Conservation (phyloP, 805 yeast species). For the Ogataea salicorniae region DNA sequence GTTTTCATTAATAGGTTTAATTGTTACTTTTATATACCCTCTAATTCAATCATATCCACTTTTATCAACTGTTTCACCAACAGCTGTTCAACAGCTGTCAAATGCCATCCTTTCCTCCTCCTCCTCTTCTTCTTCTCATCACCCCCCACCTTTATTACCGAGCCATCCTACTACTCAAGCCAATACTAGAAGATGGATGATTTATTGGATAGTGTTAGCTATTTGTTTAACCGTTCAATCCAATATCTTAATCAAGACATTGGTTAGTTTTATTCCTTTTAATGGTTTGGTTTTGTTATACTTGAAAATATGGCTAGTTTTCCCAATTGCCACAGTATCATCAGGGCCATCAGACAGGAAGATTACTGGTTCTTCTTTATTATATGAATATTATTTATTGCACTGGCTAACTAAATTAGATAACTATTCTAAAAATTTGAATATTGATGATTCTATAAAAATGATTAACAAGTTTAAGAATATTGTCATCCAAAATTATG, state of each 20-base stretch:
- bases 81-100: conserved; percentile 13
- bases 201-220: conserved; percentile 65
- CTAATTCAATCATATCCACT: conserved; percentile 6
- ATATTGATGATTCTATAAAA: conserved; percentile 6
- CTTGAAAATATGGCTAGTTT: conserved; percentile 56
- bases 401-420: conserved; percentile 47
- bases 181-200: conserved; percentile 32
- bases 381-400: conserved; percentile 40
- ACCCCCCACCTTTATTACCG: neutral
- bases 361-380: conserved; percentile 48
- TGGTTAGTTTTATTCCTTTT: conserved; percentile 52
- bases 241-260: conserved; percentile 27
- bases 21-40: conserved; percentile 37
- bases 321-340: conserved; percentile 32
- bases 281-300: conserved; percentile 43
- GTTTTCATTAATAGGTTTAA: conserved; percentile 31
- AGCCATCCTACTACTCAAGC: neutral
- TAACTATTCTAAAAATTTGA: conserved; percentile 11
- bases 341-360: conserved; percentile 23
- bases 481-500: conserved; percentile 11
- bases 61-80: neutral
- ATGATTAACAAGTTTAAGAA: conserved; percentile 9
- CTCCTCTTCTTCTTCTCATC: too few species aligned
- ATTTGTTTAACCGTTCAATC: conserved; percentile 19
- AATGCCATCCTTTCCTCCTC: neutral